Percentiles rank a stretch among this genome's conserved stretches.
Evolutionary conservation across 2,329 filamentous ascomycete species (phyloP).

Genomic region (Ophiostoma novo-ulmi): DNA sequence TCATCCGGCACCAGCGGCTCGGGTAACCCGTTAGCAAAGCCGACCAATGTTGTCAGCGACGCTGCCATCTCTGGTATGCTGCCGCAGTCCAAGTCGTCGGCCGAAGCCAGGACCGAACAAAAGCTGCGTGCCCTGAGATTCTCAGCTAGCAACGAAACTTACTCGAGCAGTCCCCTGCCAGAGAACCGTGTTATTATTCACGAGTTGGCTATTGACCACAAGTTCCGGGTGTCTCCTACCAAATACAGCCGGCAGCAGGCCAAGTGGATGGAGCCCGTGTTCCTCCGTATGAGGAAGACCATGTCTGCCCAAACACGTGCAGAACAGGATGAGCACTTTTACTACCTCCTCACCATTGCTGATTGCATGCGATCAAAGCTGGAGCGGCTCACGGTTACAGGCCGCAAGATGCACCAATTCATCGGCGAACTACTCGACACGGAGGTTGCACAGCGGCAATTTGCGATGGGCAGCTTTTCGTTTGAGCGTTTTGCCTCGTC

Average conservation of each 20-base stretch:
- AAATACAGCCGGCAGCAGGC: slow-evolving; percentile 55
- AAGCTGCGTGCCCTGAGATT: slow-evolving; percentile 33
- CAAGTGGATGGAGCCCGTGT: slow-evolving; percentile 45
- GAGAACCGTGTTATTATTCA: slow-evolving; percentile 72
- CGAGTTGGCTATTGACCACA: slow-evolving; percentile 72
- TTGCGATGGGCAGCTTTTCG: slow-evolving; percentile 66
- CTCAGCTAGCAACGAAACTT: slow-evolving; percentile 35
- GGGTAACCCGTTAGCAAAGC: not conserved
- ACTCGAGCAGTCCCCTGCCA: slow-evolving; percentile 49
- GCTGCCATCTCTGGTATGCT: slow-evolving; percentile 20
- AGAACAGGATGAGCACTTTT: slow-evolving; percentile 58
- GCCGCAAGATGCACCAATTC: slow-evolving; percentile 67
- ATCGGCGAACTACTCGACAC: slow-evolving; percentile 72
- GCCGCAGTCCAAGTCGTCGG: slow-evolving; percentile 15
- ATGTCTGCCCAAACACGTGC: slow-evolving; percentile 62
- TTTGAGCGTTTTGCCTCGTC: slow-evolving; percentile 76
- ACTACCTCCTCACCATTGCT: slow-evolving; percentile 65
- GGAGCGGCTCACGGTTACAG: slow-evolving; percentile 63
- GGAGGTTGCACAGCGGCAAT: slow-evolving; percentile 64
- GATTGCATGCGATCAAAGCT: slow-evolving; percentile 67
- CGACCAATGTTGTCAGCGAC: slow-evolving; percentile 1
- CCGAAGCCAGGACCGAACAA: slow-evolving; percentile 31
- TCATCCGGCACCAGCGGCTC: not conserved
- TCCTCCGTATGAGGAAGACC: slow-evolving; percentile 55
- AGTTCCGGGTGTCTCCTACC: slow-evolving; percentile 64